Evolutionary conservation across 2,329 filamentous ascomycete species (phyloP).

Genomic region (Aspergillus sojae): DNA sequence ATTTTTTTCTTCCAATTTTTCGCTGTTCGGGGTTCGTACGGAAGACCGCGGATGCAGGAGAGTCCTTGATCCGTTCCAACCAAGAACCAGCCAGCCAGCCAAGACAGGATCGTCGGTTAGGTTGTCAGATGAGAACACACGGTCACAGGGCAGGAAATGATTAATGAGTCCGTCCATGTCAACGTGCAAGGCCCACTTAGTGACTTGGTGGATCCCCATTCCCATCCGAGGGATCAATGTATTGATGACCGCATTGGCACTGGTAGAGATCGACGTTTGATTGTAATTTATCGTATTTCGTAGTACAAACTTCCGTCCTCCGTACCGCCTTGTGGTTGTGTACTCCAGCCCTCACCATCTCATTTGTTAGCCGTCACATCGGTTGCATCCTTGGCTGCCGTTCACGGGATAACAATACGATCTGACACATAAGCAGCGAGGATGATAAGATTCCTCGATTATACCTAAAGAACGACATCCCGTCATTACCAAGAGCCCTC

Average conservation of each 20-base stretch:
- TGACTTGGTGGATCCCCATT: constrained; percentile 1
- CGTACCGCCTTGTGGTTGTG: constrained; percentile 8
- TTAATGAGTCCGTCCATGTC: constrained; percentile 3
- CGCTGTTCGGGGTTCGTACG: constrained; percentile 16
- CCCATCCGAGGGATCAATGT: constrained; percentile 11
- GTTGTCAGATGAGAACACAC: constrained; percentile 21
- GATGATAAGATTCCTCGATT: background rate
- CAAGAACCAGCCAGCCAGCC: constrained; percentile 8
- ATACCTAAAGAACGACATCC: background rate
- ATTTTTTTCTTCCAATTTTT: background rate
- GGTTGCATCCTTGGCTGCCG: background rate
- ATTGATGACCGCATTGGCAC: constrained; percentile 6
- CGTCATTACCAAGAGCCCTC: background rate
- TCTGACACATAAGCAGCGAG: background rate
- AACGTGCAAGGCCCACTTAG: constrained; percentile 15
- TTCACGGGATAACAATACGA: background rate
- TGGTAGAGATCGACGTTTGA: constrained; percentile 15
- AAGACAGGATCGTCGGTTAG: constrained; percentile 23
- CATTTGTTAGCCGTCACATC: background rate
- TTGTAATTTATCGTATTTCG: background rate
- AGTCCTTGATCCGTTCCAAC: constrained; percentile 10
- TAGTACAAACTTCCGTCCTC: background rate
- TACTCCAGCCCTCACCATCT: background rate
- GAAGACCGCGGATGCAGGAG: constrained; percentile 21
- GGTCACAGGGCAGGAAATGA: constrained; percentile 8